phyloP scores from a whole-genome alignment of 768 basidiomycete species.

The Symmetrospora coprosmae region DNA sequence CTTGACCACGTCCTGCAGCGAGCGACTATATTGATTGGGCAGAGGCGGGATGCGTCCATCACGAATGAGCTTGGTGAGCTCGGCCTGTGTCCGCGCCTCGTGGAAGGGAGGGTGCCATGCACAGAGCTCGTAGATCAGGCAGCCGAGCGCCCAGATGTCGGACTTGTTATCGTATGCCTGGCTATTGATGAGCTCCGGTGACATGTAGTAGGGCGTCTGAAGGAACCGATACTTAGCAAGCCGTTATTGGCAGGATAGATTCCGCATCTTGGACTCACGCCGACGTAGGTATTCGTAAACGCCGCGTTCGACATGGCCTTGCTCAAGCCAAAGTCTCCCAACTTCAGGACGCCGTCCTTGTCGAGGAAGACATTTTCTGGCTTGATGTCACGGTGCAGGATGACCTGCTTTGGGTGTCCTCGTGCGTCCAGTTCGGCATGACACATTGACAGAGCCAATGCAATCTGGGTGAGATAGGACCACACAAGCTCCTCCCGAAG shows the following conservation, averaged over 20 bases:
- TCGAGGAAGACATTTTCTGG: slow-evolving; percentile 99
- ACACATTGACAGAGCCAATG: slow-evolving; percentile 77
- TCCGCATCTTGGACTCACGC: slow-evolving; percentile 43
- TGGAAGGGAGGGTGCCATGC: slow-evolving; percentile 85
- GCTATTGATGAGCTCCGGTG: slow-evolving; percentile 93
- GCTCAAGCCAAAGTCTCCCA: slow-evolving; percentile 91
- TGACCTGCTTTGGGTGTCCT: slow-evolving; percentile 36
- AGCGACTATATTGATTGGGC: slow-evolving; percentile 65
- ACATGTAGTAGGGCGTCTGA: slow-evolving; percentile 99
- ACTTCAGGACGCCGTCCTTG: slow-evolving; percentile 67
- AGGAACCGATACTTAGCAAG: slow-evolving; percentile 14
- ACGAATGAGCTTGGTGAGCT: slow-evolving; percentile 66
- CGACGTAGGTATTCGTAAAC: slow-evolving; percentile 93
- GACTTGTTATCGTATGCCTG: slow-evolving; percentile 95
- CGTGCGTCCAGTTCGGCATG: slow-evolving; percentile 41
- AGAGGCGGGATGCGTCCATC: slow-evolving; percentile 79
- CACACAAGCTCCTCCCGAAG: slow-evolving; percentile 82
- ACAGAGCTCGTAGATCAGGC: slow-evolving; percentile 90
- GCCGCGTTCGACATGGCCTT: slow-evolving; percentile 76
- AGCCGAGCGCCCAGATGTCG: slow-evolving; percentile 96
- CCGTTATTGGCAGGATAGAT: neutral
- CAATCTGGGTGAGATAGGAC: slow-evolving; percentile 87
- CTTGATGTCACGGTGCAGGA: slow-evolving; percentile 88
- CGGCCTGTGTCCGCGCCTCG: slow-evolving; percentile 76
- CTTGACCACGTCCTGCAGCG: slow-evolving; percentile 59